phyloP scores from a whole-genome alignment of 2,329 filamentous ascomycete genomes.

The Trichoderma sp. region DNA sequence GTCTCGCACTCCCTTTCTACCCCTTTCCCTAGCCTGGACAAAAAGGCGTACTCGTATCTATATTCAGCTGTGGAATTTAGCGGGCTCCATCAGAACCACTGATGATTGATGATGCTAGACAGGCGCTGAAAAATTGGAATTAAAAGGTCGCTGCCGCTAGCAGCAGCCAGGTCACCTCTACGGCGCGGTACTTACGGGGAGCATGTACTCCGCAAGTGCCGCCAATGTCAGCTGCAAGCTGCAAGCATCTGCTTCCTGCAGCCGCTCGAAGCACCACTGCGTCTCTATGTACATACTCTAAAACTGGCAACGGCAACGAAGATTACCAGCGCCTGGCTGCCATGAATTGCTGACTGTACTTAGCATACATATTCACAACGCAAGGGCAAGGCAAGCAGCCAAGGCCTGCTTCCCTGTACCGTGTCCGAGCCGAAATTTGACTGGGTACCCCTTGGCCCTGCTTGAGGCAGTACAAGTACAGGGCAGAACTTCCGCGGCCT shows the following conservation, averaged over 20 bases:
- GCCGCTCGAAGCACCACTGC: neutral
- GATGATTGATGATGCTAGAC: neutral
- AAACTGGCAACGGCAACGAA: neutral
- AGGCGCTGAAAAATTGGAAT: neutral
- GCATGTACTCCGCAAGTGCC: neutral
- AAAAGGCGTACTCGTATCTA: neutral
- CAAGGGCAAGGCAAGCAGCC: neutral
- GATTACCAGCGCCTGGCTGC: neutral
- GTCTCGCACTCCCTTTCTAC: neutral
- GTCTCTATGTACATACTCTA: neutral
- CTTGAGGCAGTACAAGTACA: neutral
- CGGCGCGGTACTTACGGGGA: neutral
- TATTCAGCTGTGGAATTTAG: neutral
- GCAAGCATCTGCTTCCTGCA: slow-evolving; percentile 22
- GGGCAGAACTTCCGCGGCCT: neutral
- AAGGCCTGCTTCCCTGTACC: neutral
- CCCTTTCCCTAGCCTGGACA: neutral
- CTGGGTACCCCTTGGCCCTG: neutral
- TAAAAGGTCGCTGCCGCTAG: neutral
- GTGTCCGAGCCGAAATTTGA: neutral
- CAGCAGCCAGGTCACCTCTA: neutral
- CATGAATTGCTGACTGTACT: slow-evolving; percentile 1
- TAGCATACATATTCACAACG: neutral
- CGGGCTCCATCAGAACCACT: neutral
- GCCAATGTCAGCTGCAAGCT: slow-evolving; percentile 22